These are phyloP conservation scores for Bipolaris victoriae DNA, from an alignment of 2,329 filamentous ascomycete species.

Conservation along the genomic window DNA sequence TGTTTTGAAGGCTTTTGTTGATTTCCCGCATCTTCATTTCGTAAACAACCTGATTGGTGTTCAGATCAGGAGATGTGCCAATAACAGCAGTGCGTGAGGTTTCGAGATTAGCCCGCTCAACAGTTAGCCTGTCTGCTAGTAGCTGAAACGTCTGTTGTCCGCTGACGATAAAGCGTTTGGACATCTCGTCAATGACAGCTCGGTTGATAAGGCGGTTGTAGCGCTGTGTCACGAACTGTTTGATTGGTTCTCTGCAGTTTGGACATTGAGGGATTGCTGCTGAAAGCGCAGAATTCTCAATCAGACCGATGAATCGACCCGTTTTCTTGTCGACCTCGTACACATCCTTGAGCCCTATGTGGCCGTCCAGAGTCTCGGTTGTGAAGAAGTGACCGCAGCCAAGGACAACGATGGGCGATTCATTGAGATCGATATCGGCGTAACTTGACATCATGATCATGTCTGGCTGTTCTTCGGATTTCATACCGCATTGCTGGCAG, in stretches of 20 bases:
- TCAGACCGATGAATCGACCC: conserved; percentile 32
- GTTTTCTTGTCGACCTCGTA: conserved; percentile 21
- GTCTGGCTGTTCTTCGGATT: conserved; percentile 31
- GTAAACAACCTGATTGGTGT: neutral
- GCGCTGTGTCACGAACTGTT: conserved; percentile 42
- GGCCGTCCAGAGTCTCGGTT: conserved; percentile 37
- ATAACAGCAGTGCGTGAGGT: conserved; percentile 13
- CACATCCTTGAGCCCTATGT: conserved; percentile 35
- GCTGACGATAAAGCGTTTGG: conserved; percentile 46
- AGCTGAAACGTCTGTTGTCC: conserved; percentile 34
- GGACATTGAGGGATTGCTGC: conserved; percentile 41
- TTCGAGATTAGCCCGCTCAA: conserved; percentile 28
- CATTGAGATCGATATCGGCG: conserved; percentile 37
- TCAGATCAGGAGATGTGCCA: neutral
- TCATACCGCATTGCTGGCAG: conserved; percentile 33
- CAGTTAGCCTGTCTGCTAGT: conserved; percentile 25
- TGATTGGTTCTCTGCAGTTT: conserved; percentile 40
- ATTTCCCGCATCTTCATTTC: conserved; percentile 8
- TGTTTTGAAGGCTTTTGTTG: conserved; percentile 13
- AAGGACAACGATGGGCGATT: conserved; percentile 35
- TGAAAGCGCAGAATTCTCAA: conserved; percentile 33
- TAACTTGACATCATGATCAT: conserved; percentile 33
- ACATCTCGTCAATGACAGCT: conserved; percentile 48
- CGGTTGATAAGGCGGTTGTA: conserved; percentile 49
- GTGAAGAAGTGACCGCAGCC: conserved; percentile 44